Evolutionary conservation across 805 yeast genomes (phyloP), one percentile per base, ranked within the genome.

Genomic region (Debaryomyces tyrocola): DNA sequence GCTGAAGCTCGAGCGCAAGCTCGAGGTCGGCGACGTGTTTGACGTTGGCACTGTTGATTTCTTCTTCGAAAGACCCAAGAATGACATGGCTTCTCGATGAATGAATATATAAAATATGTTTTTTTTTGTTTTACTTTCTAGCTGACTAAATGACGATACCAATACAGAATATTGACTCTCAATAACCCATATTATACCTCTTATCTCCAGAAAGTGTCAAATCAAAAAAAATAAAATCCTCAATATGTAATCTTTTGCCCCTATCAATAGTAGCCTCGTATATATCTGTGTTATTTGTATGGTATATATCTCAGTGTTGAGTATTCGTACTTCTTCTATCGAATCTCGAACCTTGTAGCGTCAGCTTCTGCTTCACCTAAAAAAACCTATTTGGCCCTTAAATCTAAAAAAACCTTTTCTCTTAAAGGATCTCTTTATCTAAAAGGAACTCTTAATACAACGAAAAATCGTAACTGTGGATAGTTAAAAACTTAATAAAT

Each of bases 21-120:
- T 39, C 33, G 42, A 39, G 34, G 17, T 39, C 20, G 42, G 17
- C 12, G 42, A 39, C 18, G 28, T 24, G 11, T 11, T 27, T 14
- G 42, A 39, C 11, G 31, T 31, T 7, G 42, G 20, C 15, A 33
- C 21, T 9, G 20, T 35, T n/a, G 42, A 29, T 21, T 39, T 39
- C 42, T 28, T 39, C 35, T 39, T 39, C 6, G 42, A 15, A 28
- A 39, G 42, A 14, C 42, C 35, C 21, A 39, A 28, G 14, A 39
- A 29, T 20, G 27, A 24, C 42, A 39, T 39, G n/a, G 24, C 35
- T 31, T 8, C 27, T 28, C 14, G 17, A 12, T 35, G 38, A 35
- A 35, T 20, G 38, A 31, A 31, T 31, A 31, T 31, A 24, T 24
- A 24, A 24, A 24, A 24, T 24, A 12, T 34, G 15, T 34, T 34